A percentile compares a stretch with the other conserved stretches of the same genome.
Conservation (phyloP, 495 filamentous ascomycete species). For the Trichocladium antarcticum region DNA sequence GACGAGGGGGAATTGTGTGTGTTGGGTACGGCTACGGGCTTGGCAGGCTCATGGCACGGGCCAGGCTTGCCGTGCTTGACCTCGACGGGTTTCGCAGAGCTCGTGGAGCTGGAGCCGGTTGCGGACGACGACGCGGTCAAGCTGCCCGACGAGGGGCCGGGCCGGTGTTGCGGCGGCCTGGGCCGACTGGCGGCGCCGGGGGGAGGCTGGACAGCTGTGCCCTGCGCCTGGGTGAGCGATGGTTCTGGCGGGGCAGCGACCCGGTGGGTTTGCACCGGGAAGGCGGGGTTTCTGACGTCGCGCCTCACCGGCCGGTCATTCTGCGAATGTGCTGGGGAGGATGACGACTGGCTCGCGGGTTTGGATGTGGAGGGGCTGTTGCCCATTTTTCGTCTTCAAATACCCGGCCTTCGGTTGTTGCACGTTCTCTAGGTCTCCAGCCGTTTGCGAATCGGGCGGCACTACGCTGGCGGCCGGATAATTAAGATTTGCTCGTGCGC, state of each 20-base stretch:
- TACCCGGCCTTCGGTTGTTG: constrained; percentile 6
- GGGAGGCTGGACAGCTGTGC: constrained; percentile 27
- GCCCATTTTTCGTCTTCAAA: constrained; percentile 26
- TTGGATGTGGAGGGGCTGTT: constrained; percentile 29
- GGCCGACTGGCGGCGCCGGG: constrained; percentile 34
- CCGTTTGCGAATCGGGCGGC: background rate
- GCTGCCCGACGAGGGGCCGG: constrained; percentile 29
- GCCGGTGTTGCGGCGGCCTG: constrained; percentile 28
- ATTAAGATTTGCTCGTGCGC: background rate
- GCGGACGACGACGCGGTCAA: constrained; percentile 28
- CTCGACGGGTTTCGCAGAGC: constrained; percentile 29
- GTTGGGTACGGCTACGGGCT: constrained; percentile 44
- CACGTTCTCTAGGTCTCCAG: too few relatives aligned
- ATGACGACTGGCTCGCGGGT: constrained; percentile 16
- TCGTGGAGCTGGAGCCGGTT: constrained; percentile 21
- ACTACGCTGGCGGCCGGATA: background rate
- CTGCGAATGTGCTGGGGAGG: constrained; percentile 17
- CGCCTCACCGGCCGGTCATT: constrained; percentile 24
- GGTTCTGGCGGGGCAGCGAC: constrained; percentile 43
- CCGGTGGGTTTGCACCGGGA: constrained; percentile 29
- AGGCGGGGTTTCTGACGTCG: constrained; percentile 22
- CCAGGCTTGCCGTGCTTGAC: constrained; percentile 16
- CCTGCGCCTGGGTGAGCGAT: constrained; percentile 44
- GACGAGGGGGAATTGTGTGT: constrained; percentile 25
- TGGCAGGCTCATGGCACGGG: constrained; percentile 22